Evolutionary conservation across 208 protist genomes (phyloP).

Genomic region (Wallacemonas sp.): DNA sequence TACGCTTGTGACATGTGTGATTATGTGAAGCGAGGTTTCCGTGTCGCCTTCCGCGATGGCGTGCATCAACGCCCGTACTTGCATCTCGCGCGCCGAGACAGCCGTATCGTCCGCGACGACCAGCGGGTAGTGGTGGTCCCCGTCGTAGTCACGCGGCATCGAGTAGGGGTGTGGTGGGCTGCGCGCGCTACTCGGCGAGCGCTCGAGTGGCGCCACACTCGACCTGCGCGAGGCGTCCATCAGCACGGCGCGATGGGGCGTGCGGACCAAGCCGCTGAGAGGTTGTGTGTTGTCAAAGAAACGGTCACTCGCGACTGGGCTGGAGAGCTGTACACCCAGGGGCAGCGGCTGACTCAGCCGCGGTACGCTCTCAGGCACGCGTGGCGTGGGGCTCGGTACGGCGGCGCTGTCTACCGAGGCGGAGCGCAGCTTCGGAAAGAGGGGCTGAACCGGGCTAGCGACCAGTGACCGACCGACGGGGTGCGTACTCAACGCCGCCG

Average conservation of each 20-base stretch:
- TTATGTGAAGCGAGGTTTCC: conserved; percentile 20
- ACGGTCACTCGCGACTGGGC: not conserved
- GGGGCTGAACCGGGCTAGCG: not conserved
- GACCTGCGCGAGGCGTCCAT: not conserved
- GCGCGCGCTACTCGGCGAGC: not conserved
- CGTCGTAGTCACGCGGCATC: conserved; percentile 1
- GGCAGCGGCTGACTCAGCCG: not conserved
- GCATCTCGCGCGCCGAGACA: not conserved
- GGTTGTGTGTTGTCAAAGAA: not conserved
- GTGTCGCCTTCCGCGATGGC: conserved; percentile 30
- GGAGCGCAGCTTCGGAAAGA: not conserved
- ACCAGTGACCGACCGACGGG: not conserved
- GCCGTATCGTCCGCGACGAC: not conserved
- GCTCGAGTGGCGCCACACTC: not conserved
- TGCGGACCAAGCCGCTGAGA: not conserved
- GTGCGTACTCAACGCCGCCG: no score
- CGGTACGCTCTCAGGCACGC: not conserved
- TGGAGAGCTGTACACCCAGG: not conserved
- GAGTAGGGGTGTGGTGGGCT: conserved; percentile 6
- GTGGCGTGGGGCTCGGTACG: not conserved
- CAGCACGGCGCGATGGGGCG: not conserved
- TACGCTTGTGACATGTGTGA: conserved; percentile 19
- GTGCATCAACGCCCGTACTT: conserved; percentile 23
- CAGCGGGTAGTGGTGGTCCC: not conserved
- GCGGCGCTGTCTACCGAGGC: not conserved